Evolutionary conservation across 805 yeast genomes (phyloP).

Genomic region (Pichia manshurica): DNA sequence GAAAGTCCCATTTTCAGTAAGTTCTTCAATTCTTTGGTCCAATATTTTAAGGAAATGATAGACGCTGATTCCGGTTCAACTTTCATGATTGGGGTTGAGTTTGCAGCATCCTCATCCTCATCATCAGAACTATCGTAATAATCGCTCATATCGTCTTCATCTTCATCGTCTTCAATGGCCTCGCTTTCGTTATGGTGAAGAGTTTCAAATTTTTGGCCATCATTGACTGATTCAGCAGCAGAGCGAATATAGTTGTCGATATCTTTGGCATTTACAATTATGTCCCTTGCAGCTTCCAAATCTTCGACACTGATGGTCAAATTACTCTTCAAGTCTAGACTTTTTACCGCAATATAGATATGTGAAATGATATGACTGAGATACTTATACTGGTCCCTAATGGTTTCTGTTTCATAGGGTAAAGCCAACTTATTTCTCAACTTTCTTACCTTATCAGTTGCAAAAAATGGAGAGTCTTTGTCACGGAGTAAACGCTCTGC

Average conservation of each 20-base stretch:
- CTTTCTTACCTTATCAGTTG: constrained; percentile 20
- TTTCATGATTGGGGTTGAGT: constrained; percentile 49
- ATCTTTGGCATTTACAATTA: constrained; percentile 27
- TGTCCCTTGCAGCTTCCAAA: constrained; percentile 38
- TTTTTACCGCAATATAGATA: constrained; percentile 67
- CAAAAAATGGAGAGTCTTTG: constrained; percentile 20
- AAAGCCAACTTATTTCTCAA: constrained; percentile 30
- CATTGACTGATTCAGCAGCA: constrained; percentile 34
- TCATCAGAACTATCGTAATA: constrained; percentile 29
- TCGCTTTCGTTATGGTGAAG: constrained; percentile 24
- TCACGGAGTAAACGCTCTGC: constrained; percentile 22
- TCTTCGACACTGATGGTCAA: constrained; percentile 64
- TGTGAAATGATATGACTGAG: constrained; percentile 75
- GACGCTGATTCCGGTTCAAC: constrained; percentile 64
- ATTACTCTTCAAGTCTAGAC: constrained; percentile 69
- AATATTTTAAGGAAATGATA: constrained; percentile 66
- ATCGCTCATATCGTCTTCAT: constrained; percentile 31
- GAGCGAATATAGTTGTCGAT: constrained; percentile 48
- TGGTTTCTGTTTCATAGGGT: constrained; percentile 72
- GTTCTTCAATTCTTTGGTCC: constrained; percentile 81
- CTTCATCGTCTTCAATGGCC: constrained; percentile 35
- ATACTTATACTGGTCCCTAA: constrained; percentile 63
- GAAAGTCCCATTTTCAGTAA: constrained; percentile 76
- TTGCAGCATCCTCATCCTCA: constrained; percentile 36
- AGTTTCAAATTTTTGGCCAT: constrained; percentile 29